Percentiles rank a stretch among this genome's conserved stretches.
phyloP scores from a whole-genome alignment of 768 basidiomycete species.

The Pleurotus pulmonarius region DNA sequence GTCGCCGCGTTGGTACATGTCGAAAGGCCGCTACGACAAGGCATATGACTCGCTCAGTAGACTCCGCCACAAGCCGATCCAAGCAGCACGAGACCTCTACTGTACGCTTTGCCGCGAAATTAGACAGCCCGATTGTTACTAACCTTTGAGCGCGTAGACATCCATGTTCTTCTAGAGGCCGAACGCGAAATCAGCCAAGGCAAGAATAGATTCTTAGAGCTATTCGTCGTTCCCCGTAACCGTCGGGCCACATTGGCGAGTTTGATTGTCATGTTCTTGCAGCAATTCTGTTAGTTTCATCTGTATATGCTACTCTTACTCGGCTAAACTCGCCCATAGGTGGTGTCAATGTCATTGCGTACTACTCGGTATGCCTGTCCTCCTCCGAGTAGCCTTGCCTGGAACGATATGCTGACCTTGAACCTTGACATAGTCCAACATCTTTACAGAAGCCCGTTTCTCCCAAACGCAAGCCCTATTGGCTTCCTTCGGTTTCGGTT shows the following conservation, averaged over 20 bases:
- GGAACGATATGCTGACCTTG: too few species aligned
- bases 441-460: constrained; percentile 65
- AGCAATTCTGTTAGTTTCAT: constrained; percentile 58
- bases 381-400: background rate
- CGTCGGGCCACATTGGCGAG: constrained; percentile 48
- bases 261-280: constrained; percentile 62
- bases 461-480: constrained; percentile 50
- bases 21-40: constrained; percentile 65
- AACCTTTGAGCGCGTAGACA: constrained; percentile 52
- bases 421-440: constrained; percentile 34
- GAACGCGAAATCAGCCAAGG: constrained; percentile 58
- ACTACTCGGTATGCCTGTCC: constrained; percentile 50
- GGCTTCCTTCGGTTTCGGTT: constrained; percentile 65
- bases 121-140: background rate
- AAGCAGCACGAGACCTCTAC: constrained; percentile 70
- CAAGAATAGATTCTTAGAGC: constrained; percentile 55
- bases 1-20: constrained; percentile 85
- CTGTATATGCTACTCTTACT: background rate
- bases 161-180: constrained; percentile 63
- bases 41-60: constrained; percentile 66
- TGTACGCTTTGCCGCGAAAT: background rate
- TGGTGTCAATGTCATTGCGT: constrained; percentile 75
- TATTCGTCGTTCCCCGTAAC: constrained; percentile 71
- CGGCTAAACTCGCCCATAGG: background rate
- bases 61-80: constrained; percentile 64